Percentiles rank a stretch among this genome's conserved stretches.
Conservation (phyloP, 208 protist genomes). For the Trypanosoma vivax region DNA sequence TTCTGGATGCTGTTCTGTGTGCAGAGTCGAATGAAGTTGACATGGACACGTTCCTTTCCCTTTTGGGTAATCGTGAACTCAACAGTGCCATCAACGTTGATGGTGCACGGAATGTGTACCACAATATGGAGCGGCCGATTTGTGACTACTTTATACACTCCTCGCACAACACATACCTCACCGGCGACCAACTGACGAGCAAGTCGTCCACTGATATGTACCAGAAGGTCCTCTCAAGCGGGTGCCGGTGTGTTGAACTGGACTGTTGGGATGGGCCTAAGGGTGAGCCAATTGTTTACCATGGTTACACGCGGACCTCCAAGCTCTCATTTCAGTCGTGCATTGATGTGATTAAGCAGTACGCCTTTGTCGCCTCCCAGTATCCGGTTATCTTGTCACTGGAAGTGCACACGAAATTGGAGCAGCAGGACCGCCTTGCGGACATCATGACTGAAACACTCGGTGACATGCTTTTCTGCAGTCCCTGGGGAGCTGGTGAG, state of each 20-base stretch:
- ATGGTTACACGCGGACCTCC: conserved; percentile 36
- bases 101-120: conserved; percentile 36
- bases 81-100: conserved; percentile 24
- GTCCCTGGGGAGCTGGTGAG: conserved; percentile 12
- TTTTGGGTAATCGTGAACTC: conserved; percentile 32
- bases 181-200: conserved; percentile 61
- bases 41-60: conserved; percentile 33
- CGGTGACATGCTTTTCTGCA: conserved; percentile 17
- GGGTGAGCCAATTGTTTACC: conserved; percentile 43
- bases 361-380: conserved; percentile 27
- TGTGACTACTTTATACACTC: conserved; percentile 57
- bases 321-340: conserved; percentile 29
- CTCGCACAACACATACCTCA: conserved; percentile 89
- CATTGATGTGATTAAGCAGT: conserved; percentile 35
- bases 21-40: conserved; percentile 23
- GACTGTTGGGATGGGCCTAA: conserved; percentile 45
- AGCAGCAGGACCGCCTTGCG: conserved; percentile 36
- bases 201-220: conserved; percentile 34
- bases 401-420: conserved; percentile 31
- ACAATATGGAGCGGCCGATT: conserved; percentile 82
- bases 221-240: conserved; percentile 20
- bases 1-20: conserved; percentile 31
- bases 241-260: conserved; percentile 44
- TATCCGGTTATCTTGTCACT: conserved; percentile 49
- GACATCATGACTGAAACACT: conserved; percentile 30